Percentiles rank a stretch among this genome's conserved stretches.
Evolutionary conservation across 306 rosid species (phyloP).

Genomic region (Vigna hirtella): DNA sequence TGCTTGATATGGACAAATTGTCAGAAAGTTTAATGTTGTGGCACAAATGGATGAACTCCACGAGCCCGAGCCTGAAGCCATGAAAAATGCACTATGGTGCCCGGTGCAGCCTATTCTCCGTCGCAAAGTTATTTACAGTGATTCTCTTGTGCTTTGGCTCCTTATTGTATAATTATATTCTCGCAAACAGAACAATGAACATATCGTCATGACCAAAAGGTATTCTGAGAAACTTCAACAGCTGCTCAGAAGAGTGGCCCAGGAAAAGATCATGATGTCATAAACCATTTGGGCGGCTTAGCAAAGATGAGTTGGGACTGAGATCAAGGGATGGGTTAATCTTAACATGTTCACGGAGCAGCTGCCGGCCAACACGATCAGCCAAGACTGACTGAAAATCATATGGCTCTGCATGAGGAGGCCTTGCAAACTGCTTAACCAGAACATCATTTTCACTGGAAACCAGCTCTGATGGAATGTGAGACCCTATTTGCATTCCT

Average conservation of each 20-base stretch:
- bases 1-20: slow-evolving; percentile 39
- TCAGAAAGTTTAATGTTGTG: slow-evolving; percentile 41
- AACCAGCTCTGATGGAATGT: slow-evolving; percentile 65
- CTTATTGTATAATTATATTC: slow-evolving; percentile 63
- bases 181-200: slow-evolving; percentile 52
- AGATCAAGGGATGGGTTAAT: slow-evolving; percentile 73
- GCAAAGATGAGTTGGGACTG: slow-evolving; percentile 68
- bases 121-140: slow-evolving; percentile 58
- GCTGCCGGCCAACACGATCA: slow-evolving; percentile 85
- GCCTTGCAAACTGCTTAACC: slow-evolving; percentile 63
- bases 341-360: slow-evolving; percentile 73
- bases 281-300: slow-evolving; percentile 65
- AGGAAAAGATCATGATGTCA: slow-evolving; percentile 49
- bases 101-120: slow-evolving; percentile 49
- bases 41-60: slow-evolving; percentile 41
- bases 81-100: slow-evolving; percentile 50
- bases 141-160: slow-evolving; percentile 54
- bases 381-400: slow-evolving; percentile 93
- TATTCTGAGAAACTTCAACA: slow-evolving; percentile 40
- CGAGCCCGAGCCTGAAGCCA: slow-evolving; percentile 46
- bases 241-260: not conserved
- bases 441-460: slow-evolving; percentile 67
- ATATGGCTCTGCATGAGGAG: slow-evolving; percentile 56
- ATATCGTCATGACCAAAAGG: slow-evolving; percentile 47
- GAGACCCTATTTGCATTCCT: slow-evolving; percentile 80